A percentile compares a stretch with the other conserved stretches of the same genome.
phyloP scores from a whole-genome alignment of 768 basidiomycete genomes.

The Royoungia palumana region DNA sequence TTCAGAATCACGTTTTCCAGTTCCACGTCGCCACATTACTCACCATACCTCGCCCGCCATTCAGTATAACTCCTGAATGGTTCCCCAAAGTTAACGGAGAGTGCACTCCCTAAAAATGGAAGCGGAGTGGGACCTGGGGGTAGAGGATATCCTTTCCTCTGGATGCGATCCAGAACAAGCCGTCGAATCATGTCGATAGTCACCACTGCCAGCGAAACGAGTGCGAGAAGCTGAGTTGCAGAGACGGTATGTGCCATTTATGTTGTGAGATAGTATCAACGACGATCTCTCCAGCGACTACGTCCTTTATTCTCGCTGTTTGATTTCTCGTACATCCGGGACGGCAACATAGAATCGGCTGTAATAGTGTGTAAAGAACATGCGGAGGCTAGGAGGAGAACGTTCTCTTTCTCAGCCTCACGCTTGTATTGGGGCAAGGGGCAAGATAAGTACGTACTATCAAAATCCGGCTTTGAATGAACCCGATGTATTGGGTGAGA shows the following conservation, averaged over 20 bases:
- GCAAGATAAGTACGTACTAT: too few relatives aligned
- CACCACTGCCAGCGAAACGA: constrained; percentile 1
- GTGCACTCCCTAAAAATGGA: constrained; percentile 17
- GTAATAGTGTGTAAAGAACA: background rate
- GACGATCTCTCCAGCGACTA: background rate
- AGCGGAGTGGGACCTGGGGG: constrained; percentile 22
- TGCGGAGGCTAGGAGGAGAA: background rate
- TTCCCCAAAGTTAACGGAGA: constrained; percentile 13
- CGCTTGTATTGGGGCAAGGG: too few relatives aligned
- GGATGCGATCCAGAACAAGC: constrained; percentile 1
- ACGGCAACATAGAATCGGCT: background rate
- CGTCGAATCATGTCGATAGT: background rate
- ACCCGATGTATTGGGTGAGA: too few relatives aligned
- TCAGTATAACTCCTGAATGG: constrained; percentile 18
- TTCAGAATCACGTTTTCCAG: background rate
- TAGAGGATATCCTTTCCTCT: constrained; percentile 12
- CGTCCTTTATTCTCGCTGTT: too few relatives aligned
- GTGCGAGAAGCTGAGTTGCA: background rate
- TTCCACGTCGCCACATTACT: background rate
- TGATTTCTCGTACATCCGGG: background rate
- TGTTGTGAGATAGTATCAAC: background rate
- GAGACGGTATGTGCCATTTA: constrained; percentile 11
- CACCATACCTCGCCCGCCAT: constrained; percentile 20
- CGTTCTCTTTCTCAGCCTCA: background rate
- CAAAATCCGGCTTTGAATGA: too few relatives aligned